These are phyloP conservation scores for Mollisiaceae sp. DNA, from an alignment of 2,329 filamentous ascomycete species.

Conservation along the genomic window DNA sequence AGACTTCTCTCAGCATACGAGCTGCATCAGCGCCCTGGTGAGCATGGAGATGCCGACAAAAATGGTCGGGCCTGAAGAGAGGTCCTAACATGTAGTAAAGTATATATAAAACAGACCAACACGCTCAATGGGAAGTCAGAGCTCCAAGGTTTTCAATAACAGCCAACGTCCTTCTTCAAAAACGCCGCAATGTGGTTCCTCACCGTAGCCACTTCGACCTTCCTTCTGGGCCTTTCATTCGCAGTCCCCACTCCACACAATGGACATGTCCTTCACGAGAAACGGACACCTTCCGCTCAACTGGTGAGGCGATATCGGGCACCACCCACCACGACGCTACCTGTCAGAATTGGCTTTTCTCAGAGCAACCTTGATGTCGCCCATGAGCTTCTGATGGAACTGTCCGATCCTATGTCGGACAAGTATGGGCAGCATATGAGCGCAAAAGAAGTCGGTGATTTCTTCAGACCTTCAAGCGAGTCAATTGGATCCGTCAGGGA, in stretches of 20 bases:
- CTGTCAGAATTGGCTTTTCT: conserved; percentile 29
- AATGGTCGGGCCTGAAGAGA: neutral
- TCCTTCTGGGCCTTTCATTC: conserved; percentile 17
- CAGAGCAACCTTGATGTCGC: conserved; percentile 36
- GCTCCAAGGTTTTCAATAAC: conserved; percentile 8
- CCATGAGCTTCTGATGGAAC: conserved; percentile 41
- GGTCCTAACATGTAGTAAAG: neutral
- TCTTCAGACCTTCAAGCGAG: conserved; percentile 42
- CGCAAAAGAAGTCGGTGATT: conserved; percentile 40
- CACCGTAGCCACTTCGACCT: conserved; percentile 12
- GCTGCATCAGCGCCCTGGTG: neutral
- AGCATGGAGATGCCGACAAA: neutral
- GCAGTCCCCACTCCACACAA: conserved; percentile 20
- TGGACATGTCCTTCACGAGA: conserved; percentile 23
- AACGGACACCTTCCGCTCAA: conserved; percentile 8
- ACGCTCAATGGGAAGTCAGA: conserved; percentile 7
- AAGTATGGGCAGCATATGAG: conserved; percentile 43
- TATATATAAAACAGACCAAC: conserved; percentile 1
- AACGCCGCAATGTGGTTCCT: conserved; percentile 17
- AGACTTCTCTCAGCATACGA: neutral
- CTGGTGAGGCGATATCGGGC: conserved; percentile 14
- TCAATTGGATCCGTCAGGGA: conserved; percentile 37
- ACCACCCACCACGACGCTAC: conserved; percentile 8
- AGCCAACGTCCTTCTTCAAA: neutral
- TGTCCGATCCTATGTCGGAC: conserved; percentile 37